Conservation (phyloP, 768 basidiomycete species). For the Hortiboletus flavorubellus region DNA sequence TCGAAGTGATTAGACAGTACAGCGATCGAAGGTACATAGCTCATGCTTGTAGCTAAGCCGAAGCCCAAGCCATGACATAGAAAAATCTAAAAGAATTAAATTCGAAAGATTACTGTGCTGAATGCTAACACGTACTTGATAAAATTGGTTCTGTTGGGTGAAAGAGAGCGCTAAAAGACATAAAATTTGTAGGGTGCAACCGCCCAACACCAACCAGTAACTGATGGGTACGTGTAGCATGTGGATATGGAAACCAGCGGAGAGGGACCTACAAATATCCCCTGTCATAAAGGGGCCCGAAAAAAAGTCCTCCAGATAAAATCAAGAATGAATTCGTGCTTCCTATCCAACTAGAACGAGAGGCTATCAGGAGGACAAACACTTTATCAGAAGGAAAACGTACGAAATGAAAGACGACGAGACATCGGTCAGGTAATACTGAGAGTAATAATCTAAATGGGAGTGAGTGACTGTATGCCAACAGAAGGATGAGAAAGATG, state of each 20-base stretch:
- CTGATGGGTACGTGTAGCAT: conserved; percentile 19
- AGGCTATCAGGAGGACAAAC: background rate
- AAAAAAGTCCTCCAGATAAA: conserved; percentile 42
- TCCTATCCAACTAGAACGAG: conserved; percentile 40
- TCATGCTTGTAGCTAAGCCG: conserved; percentile 44
- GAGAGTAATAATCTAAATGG: conserved; percentile 37
- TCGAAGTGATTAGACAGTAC: conserved; percentile 46
- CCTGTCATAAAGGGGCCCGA: conserved; percentile 47
- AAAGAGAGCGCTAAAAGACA: conserved; percentile 46
- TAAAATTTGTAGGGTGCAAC: conserved; percentile 40
- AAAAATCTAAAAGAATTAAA: conserved; percentile 35
- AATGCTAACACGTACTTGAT: conserved; percentile 32
- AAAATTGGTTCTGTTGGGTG: conserved; percentile 32
- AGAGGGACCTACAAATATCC: conserved; percentile 44
- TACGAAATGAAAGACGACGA: conserved; percentile 38
- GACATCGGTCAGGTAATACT: conserved; percentile 33
- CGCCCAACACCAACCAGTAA: conserved; percentile 43
- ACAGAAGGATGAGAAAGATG: background rate
- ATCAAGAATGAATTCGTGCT: conserved; percentile 46
- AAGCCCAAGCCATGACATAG: conserved; percentile 37
- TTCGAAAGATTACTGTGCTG: background rate
- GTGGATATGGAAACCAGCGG: background rate
- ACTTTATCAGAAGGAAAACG: conserved; percentile 3
- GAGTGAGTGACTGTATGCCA: background rate
- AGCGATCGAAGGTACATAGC: conserved; percentile 41